Conservation (phyloP, 2,329 filamentous ascomycete species). For the Aspergillus uvarum region DNA sequence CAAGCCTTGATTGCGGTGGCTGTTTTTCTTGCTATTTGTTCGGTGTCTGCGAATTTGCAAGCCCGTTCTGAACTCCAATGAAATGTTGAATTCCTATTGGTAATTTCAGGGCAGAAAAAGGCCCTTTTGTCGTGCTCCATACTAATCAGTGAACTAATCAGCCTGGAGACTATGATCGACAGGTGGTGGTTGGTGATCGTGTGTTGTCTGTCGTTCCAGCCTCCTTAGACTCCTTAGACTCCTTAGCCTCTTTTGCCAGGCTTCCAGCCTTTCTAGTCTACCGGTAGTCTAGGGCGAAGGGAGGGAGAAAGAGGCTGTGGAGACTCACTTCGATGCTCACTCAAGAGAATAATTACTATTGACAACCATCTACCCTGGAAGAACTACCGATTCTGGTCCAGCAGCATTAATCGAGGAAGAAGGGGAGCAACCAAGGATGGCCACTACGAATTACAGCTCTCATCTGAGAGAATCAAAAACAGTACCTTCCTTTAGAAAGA, state of each 20-base stretch:
- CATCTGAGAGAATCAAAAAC: too few species aligned
- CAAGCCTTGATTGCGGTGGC: constrained; percentile 4
- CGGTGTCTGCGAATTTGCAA: neutral
- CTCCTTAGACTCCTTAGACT: neutral
- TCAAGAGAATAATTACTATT: too few species aligned
- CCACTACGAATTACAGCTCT: too few species aligned
- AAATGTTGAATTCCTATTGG: neutral
- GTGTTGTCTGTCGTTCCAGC: neutral
- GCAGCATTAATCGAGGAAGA: neutral
- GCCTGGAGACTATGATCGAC: constrained; percentile 2
- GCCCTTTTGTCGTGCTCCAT: neutral
- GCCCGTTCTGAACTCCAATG: neutral
- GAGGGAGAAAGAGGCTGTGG: neutral
- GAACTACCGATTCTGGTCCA: too few species aligned
- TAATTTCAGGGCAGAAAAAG: neutral
- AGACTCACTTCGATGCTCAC: neutral
- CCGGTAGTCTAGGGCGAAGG: too few species aligned
- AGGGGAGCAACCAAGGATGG: neutral
- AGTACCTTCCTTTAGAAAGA: too few species aligned
- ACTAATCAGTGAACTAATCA: neutral
- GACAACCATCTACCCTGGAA: too few species aligned
- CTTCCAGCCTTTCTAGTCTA: neutral
- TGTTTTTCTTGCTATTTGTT: constrained; percentile 5
- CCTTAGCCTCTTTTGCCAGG: neutral
- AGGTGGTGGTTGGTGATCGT: neutral